Conservation (phyloP, 2,329 filamentous ascomycete species). For the Didymella pomorum region DNA sequence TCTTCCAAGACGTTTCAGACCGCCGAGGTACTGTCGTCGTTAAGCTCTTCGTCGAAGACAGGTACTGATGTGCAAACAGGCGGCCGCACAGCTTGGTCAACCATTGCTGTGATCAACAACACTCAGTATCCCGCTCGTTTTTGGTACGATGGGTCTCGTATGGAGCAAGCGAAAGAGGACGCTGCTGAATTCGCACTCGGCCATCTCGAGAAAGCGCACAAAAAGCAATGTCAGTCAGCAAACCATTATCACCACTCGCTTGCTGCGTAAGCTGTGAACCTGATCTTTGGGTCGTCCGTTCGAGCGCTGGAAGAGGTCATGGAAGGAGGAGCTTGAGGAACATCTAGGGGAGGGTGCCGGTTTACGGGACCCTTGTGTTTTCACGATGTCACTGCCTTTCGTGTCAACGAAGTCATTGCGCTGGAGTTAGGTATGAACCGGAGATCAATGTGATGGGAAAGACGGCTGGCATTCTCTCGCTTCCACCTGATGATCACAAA, state of each 20-base stretch:
- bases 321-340: neutral
- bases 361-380: neutral
- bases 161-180: constrained; percentile 48
- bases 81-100: constrained; percentile 50
- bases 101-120: constrained; percentile 39
- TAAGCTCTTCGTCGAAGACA: neutral
- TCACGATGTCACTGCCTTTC: neutral
- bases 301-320: neutral
- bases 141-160: constrained; percentile 48
- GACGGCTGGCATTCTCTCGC: neutral
- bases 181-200: constrained; percentile 46
- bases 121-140: constrained; percentile 43
- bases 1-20: constrained; percentile 49
- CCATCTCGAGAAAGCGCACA: constrained; percentile 31
- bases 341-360: neutral
- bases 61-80: constrained; percentile 31
- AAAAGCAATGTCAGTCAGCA: constrained; percentile 35
- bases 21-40: constrained; percentile 42
- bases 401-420: neutral
- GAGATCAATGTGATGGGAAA: neutral
- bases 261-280: neutral
- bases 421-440: constrained; percentile 1
- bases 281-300: neutral
- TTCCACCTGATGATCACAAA: neutral
- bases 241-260: constrained; percentile 29